Evolutionary conservation across 1,284 basidiomycete genomes (phyloP), one percentile per base, ranked within the genome.

Genomic region (Mycosarcoma mackinlayi): DNA sequence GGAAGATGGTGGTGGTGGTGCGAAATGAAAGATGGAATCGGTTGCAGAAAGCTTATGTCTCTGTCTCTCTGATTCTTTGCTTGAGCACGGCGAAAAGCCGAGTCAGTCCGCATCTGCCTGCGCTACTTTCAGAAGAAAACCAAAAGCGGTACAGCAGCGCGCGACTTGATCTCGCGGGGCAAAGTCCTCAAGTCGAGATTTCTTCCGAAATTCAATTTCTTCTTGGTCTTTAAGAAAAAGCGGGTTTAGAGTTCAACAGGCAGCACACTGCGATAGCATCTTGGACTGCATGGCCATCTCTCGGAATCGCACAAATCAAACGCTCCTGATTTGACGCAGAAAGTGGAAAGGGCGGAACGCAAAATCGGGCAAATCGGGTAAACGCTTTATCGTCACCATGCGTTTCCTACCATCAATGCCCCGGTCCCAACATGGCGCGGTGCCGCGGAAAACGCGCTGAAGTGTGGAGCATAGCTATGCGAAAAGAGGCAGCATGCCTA

Each of bases 261-360:
- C 58, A 60, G 50, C 58, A 48, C 9, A 33, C 38, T 6, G 51
- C 45, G 41, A 49, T 47, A n/a, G n/a, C n/a, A n/a, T n/a, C n/a
- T n/a, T n/a, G n/a, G n/a, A n/a, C n/a, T n/a, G n/a, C n/a, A 35
- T 24, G 28, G 23, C 11, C 24, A 18, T 21, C 21, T 35, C n/a
- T 9, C n/a, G 7, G 14, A 3, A 19, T 19, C 11, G 3, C 11
- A 30, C 33, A 8, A 62, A 63, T 57, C 49, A 54, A n/a, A 39
- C 38, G 44, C 53, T 56, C 24, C 54, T 55, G 44, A 63, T 63
- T 63, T 33, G 53, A 16, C 7, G 21, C 27, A 49, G 28, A 18
- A 23, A 18, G 14, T 34, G 14, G 13, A 30, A n/a, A 1, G 19
- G 24, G 3, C 11, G 38, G 4, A 18, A 1, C 37, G n/a, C 16